Base-by-base conservation (phyloP, 164 flowering plant genomes). In the Vitis cinerea region DNA sequence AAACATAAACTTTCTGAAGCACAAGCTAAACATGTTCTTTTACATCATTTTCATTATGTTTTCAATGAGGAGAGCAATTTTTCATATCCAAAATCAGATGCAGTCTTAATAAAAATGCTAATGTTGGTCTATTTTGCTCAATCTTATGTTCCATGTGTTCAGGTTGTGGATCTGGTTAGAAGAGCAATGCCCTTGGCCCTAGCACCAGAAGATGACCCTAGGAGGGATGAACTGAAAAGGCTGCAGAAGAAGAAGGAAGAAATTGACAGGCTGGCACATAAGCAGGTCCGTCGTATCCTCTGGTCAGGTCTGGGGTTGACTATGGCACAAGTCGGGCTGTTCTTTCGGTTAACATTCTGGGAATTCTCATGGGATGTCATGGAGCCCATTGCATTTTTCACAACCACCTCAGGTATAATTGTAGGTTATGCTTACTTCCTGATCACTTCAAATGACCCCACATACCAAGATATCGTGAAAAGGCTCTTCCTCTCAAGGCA, bases 291-390 rank as follows among this genome's bases (percentile, higher is more conserved):
- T 0, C 78, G 84, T 64, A 81, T 93, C 55, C 77, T 93, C 13
- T 90, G 96, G 94, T 30, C 84, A 2, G 98, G 98, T 10, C 71
- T 93, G 50, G 96, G 86, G 8, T 59, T 84, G 29, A 69, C 86
- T 17, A 76, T 91, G 66, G 9, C 80, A n/a, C 96, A 91, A 63
- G 85, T 93, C 9, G 89, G 93, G 15, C 87, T 90, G 37, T 91
- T 93, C 75, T 93, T 93, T 75, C 85, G 97, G 27, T 82, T 93
- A 3, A 91, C 98, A 11, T 93, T 88, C 76, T 90, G 97, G 97
- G 98, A 93, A 59, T 91, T 93, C 75, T 93, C 97, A 2, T 93
- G 98, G 98, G 98, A 93, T 72, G 94, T 93, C 1, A 91, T 91
- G 98, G 98, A 93, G 72, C 98, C 97, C 1, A 80, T 93, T 70